phyloP scores from a whole-genome alignment of 306 rosid species.

The Fragaria vesca region DNA sequence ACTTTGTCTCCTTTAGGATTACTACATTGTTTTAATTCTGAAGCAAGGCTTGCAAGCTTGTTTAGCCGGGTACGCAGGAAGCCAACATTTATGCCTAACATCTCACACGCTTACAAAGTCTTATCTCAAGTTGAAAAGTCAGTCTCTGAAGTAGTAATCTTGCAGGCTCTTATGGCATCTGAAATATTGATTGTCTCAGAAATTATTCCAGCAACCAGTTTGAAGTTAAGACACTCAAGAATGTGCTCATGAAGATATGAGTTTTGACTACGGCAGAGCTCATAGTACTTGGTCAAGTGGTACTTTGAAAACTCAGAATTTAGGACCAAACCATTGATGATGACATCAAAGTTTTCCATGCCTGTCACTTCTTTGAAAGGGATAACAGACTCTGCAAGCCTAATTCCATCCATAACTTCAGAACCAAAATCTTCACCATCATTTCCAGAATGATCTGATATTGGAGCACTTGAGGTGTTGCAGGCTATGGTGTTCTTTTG shows the following conservation, averaged over 20 bases:
- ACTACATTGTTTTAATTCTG: constrained; percentile 23
- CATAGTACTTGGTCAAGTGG: constrained; percentile 42
- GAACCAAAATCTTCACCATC: constrained; percentile 24
- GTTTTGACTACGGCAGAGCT: constrained; percentile 54
- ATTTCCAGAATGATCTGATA: constrained; percentile 27
- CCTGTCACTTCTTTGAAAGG: constrained; percentile 43
- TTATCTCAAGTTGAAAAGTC: constrained; percentile 40
- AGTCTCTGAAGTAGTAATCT: constrained; percentile 32
- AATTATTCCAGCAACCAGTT: constrained; percentile 50
- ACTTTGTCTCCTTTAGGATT: constrained; percentile 21
- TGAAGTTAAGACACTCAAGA: constrained; percentile 49
- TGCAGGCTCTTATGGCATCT: constrained; percentile 57
- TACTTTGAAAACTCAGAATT: constrained; percentile 44
- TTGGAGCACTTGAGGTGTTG: neutral
- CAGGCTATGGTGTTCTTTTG: neutral
- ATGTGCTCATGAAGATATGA: constrained; percentile 52
- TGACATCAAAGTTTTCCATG: constrained; percentile 37
- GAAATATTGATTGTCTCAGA: constrained; percentile 53
- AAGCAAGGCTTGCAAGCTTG: constrained; percentile 32
- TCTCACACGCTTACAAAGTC: constrained; percentile 46
- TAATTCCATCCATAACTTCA: constrained; percentile 33
- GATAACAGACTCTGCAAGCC: constrained; percentile 29
- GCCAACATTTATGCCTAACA: constrained; percentile 47
- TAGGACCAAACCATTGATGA: constrained; percentile 44
- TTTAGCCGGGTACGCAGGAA: constrained; percentile 45